phyloP scores from a whole-genome alignment of 1,284 basidiomycete species.

The Tylopilus sp. region DNA sequence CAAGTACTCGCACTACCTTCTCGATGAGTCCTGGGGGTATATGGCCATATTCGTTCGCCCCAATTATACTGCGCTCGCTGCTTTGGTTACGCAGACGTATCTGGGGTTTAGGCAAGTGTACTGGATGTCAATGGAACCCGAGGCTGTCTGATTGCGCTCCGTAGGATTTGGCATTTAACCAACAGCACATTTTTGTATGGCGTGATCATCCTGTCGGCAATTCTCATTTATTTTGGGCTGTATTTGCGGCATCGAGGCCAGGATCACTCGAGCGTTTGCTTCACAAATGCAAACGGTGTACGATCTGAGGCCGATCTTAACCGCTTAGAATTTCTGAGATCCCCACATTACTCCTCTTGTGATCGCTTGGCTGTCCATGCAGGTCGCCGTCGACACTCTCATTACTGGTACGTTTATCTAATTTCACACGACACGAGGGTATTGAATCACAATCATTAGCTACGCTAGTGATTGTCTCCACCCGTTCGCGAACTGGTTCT shows the following conservation, averaged over 20 bases:
- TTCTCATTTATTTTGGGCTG: conserved; percentile 37
- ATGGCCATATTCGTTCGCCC: conserved; percentile 46
- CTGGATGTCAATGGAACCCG: not conserved
- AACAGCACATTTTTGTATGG: conserved; percentile 24
- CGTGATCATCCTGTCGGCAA: conserved; percentile 34
- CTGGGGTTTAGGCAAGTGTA: conserved; percentile 11
- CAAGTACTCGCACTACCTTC: not conserved
- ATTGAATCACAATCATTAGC: not conserved
- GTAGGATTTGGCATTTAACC: conserved; percentile 19
- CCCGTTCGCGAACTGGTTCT: not conserved
- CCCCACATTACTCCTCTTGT: conserved; percentile 30
- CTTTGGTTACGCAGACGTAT: conserved; percentile 40
- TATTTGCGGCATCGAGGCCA: conserved; percentile 18
- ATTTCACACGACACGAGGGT: too few species aligned
- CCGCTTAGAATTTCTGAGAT: conserved; percentile 26
- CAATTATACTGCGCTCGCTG: conserved; percentile 41
- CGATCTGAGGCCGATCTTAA: not conserved
- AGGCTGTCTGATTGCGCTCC: not conserved
- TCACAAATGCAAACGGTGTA: not conserved
- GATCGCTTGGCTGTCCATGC: too few species aligned
- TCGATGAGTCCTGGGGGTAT: not conserved
- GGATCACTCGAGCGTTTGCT: conserved; percentile 38
- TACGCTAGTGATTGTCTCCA: not conserved
- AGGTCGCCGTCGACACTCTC: too few species aligned
- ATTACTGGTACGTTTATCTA: too few species aligned